Evolutionary conservation across 2,329 filamentous ascomycete genomes (phyloP).

Genomic region (Ophiocordyceps camponoti-floridani): DNA sequence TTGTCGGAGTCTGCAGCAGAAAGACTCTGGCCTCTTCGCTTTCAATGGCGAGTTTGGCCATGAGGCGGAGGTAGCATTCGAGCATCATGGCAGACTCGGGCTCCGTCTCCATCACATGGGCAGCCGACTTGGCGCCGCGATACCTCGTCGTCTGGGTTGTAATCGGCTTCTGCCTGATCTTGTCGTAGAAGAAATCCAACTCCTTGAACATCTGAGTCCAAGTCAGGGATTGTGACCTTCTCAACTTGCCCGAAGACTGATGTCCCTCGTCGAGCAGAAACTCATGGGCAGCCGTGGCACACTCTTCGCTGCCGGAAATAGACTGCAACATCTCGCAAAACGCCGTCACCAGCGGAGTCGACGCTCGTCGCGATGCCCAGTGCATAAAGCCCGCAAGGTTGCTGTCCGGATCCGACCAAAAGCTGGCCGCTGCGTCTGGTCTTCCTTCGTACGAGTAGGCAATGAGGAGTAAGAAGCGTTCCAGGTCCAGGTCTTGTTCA

Average conservation of each 20-base stretch:
- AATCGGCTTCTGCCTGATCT: conserved; percentile 55
- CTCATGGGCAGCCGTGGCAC: conserved; percentile 68
- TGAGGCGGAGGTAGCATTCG: conserved; percentile 78
- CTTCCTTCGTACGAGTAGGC: conserved; percentile 80
- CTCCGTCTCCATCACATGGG: conserved; percentile 59
- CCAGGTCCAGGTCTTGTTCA: conserved; percentile 56
- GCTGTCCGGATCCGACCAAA: conserved; percentile 85
- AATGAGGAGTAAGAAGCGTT: conserved; percentile 82
- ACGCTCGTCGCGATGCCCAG: conserved; percentile 90
- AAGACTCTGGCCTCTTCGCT: conserved; percentile 57
- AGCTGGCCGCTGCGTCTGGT: conserved; percentile 67
- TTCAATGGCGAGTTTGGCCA: conserved; percentile 63
- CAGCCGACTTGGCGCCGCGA: conserved; percentile 40
- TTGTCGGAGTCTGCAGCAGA: conserved; percentile 46
- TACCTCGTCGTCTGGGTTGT: conserved; percentile 20
- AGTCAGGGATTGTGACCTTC: conserved; percentile 68
- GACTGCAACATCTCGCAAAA: conserved; percentile 94
- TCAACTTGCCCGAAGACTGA: conserved; percentile 57
- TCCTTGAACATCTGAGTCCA: conserved; percentile 91
- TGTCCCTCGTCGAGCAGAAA: conserved; percentile 79
- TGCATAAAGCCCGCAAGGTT: conserved; percentile 89
- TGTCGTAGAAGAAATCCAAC: conserved; percentile 64
- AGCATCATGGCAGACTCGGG: conserved; percentile 94
- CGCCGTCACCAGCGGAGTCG: conserved; percentile 85
- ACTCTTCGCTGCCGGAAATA: conserved; percentile 66